phyloP scores from a whole-genome alignment of 2,329 filamentous ascomycete species.

The Pyricularia sp. region DNA sequence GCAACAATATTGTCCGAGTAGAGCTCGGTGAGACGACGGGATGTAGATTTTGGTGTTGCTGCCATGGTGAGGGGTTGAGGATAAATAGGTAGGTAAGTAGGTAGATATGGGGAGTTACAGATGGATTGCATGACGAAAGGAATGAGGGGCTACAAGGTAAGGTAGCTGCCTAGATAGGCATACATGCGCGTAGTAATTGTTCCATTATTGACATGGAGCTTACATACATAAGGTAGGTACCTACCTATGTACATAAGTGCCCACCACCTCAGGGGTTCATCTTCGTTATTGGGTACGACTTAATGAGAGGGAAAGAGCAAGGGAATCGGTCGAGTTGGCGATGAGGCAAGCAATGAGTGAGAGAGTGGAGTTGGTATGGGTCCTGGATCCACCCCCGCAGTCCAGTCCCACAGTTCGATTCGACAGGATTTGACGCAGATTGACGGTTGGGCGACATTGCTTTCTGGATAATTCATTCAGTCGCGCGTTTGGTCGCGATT shows the following conservation, averaged over 20 bases:
- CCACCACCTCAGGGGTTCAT: background rate
- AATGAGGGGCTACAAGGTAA: background rate
- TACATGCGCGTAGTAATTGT: background rate
- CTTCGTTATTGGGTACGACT: background rate
- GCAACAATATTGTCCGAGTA: conserved; percentile 13
- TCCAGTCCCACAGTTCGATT: background rate
- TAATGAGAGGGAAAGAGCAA: background rate
- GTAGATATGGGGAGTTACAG: background rate
- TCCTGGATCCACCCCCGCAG: background rate
- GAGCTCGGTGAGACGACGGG: conserved; percentile 8
- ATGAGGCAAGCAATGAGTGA: background rate
- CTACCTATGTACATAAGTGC: too few relatives aligned
- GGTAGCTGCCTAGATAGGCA: too few relatives aligned
- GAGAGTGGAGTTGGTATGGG: background rate
- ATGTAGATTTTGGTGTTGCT: background rate
- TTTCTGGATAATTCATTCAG: background rate
- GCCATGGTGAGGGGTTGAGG: background rate
- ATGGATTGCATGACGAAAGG: background rate
- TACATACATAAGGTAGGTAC: too few relatives aligned
- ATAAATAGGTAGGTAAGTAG: background rate
- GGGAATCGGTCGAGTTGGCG: background rate
- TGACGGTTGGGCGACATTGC: background rate
- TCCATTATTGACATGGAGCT: background rate
- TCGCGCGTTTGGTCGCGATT: background rate
- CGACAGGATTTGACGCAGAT: background rate